Evolutionary conservation across 306 rosid species (phyloP).

Genomic region (Sicyos baderoa): DNA sequence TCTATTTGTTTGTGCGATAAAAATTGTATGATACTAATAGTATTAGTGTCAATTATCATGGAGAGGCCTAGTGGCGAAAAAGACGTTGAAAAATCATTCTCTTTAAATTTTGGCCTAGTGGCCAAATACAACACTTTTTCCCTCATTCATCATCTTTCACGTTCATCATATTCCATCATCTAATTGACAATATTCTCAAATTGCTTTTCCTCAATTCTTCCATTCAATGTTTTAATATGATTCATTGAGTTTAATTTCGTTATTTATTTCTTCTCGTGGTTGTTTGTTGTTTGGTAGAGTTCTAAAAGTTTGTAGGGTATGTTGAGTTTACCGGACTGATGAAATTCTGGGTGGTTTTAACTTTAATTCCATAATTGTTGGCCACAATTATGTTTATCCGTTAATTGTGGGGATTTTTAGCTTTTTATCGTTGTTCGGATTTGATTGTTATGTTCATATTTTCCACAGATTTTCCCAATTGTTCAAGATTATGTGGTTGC

Average conservation of each 20-base stretch:
- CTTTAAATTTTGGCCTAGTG: too few relatives aligned
- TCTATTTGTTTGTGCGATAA: background rate
- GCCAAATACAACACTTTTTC: too few relatives aligned
- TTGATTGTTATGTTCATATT: background rate
- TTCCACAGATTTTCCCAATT: background rate
- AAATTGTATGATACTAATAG: too few relatives aligned
- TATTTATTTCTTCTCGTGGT: background rate
- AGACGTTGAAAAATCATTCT: too few relatives aligned
- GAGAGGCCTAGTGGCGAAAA: too few relatives aligned
- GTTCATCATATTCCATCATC: background rate
- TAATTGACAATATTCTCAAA: background rate
- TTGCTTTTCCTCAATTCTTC: background rate
- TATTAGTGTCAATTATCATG: too few relatives aligned
- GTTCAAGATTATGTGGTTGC: background rate
- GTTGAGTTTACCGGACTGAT: slow-evolving; percentile 2
- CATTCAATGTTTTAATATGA: background rate
- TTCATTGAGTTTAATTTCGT: background rate
- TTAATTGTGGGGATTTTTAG: background rate
- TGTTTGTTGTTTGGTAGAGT: slow-evolving; percentile 4
- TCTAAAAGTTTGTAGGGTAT: background rate
- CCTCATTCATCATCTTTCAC: background rate
- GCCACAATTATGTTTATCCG: background rate
- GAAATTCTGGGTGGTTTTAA: slow-evolving; percentile 7
- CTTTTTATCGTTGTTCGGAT: background rate
- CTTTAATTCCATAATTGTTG: background rate